A percentile compares a stretch with the other conserved stretches of the same genome.
phyloP scores from a whole-genome alignment of 768 basidiomycete species.

The Xerocomellus intermedius region DNA sequence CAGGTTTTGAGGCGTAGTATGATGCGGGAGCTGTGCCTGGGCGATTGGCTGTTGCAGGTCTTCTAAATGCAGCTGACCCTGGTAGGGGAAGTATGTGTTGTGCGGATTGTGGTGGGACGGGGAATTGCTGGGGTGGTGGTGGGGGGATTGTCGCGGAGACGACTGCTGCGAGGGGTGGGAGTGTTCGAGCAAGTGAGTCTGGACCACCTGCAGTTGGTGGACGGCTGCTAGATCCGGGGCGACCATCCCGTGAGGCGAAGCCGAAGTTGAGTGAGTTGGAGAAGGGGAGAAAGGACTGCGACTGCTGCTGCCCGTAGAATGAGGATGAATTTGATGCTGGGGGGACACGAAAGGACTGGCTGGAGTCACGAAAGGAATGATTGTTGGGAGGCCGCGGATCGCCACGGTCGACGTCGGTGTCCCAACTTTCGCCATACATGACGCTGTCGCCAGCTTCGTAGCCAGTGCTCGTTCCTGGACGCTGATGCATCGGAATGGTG shows the following conservation, averaged over 20 bases:
- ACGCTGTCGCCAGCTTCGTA: constrained; percentile 53
- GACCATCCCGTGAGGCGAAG: constrained; percentile 41
- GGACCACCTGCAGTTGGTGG: constrained; percentile 53
- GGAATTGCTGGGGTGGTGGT: constrained; percentile 39
- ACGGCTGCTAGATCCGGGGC: constrained; percentile 48
- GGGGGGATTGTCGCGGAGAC: constrained; percentile 67
- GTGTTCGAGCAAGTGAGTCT: constrained; percentile 45
- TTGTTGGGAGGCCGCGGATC: constrained; percentile 39
- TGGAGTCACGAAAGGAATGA: constrained; percentile 78
- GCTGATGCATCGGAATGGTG: constrained; percentile 40
- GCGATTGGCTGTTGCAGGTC: constrained; percentile 60
- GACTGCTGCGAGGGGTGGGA: constrained; percentile 75
- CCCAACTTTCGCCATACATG: constrained; percentile 36
- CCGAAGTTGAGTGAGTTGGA: constrained; percentile 46
- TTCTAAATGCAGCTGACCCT: constrained; percentile 49
- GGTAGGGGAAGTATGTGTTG: constrained; percentile 58
- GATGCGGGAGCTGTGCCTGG: constrained; percentile 72
- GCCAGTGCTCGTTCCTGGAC: constrained; percentile 72
- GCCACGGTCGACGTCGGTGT: constrained; percentile 38
- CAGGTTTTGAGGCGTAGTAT: constrained; percentile 50
- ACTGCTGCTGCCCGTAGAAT: constrained; percentile 41
- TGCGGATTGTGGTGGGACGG: constrained; percentile 42
- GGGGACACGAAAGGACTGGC: constrained; percentile 80
- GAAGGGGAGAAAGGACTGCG: constrained; percentile 73
- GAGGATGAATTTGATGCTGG: constrained; percentile 40